A percentile compares a stretch with the other conserved stretches of the same genome.
phyloP scores from a whole-genome alignment of 1,284 basidiomycete genomes.

The Rhodotorula sp. region DNA sequence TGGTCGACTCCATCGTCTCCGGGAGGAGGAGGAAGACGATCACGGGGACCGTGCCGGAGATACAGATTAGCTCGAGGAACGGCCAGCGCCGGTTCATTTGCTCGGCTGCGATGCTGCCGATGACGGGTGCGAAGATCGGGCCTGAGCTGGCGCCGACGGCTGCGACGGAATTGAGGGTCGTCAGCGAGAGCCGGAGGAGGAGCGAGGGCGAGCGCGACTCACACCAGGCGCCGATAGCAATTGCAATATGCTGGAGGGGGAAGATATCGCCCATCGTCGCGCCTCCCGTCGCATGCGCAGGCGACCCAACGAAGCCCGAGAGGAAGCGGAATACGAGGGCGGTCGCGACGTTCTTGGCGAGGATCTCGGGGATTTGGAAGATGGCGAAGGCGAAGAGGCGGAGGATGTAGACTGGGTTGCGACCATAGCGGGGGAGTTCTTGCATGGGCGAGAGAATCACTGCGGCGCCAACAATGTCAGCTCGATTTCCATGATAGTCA shows the following conservation, averaged over 20 bases:
- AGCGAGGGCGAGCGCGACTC: neutral
- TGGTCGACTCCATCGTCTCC: constrained; percentile 48
- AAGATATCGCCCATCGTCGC: constrained; percentile 44
- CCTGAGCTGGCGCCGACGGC: constrained; percentile 11
- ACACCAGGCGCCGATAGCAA: constrained; percentile 12
- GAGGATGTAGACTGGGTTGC: constrained; percentile 41
- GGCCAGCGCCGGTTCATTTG: constrained; percentile 47
- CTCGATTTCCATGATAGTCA: neutral
- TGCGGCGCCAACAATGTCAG: neutral
- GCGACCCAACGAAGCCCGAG: constrained; percentile 43
- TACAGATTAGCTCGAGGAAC: constrained; percentile 42
- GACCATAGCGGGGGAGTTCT: constrained; percentile 45
- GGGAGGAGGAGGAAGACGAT: constrained; percentile 45
- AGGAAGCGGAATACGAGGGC: constrained; percentile 41
- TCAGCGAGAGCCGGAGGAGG: neutral
- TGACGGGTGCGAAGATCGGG: constrained; percentile 26
- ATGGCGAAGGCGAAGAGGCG: constrained; percentile 34
- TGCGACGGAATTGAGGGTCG: neutral
- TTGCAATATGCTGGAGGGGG: constrained; percentile 4
- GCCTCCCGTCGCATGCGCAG: constrained; percentile 45
- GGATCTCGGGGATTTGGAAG: constrained; percentile 25
- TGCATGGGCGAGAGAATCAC: constrained; percentile 47
- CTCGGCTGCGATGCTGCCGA: constrained; percentile 42
- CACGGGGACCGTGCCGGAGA: constrained; percentile 35
- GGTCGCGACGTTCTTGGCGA: constrained; percentile 13